Conservation (phyloP, 2,329 filamentous ascomycete species). For the Periconia digitata region DNA sequence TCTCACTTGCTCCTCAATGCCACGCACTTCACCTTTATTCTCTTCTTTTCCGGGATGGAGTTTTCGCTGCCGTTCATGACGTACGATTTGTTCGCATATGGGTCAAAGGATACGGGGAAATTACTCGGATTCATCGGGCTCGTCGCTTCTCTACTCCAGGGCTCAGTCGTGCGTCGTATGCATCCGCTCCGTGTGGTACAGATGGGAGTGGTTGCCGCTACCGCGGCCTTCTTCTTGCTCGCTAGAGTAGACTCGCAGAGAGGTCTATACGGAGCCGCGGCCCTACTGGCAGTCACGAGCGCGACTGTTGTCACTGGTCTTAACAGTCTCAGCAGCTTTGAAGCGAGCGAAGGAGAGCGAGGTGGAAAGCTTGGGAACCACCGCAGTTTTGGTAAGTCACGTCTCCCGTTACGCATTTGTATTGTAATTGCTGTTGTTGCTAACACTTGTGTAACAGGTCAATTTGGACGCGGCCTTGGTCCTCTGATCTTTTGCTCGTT, state of each 20-base stretch:
- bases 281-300: slow-evolving; percentile 82
- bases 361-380: slow-evolving; percentile 85
- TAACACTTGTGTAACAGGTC: slow-evolving; percentile 60
- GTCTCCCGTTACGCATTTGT: background rate
- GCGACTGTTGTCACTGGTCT: slow-evolving; percentile 93
- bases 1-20: slow-evolving; percentile 80
- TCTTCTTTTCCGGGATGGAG: slow-evolving; percentile 98
- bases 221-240: slow-evolving; percentile 78
- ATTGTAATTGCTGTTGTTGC: background rate
- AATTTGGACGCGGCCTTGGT: slow-evolving; percentile 83
- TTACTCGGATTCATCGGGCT: slow-evolving; percentile 90
- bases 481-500: slow-evolving; percentile 90
- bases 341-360: slow-evolving; percentile 76
- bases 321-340: slow-evolving; percentile 89
- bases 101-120: slow-evolving; percentile 76
- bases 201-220: slow-evolving; percentile 75
- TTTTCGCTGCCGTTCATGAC: slow-evolving; percentile 98
- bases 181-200: slow-evolving; percentile 79
- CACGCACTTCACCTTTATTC: slow-evolving; percentile 85
- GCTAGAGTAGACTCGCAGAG: slow-evolving; percentile 67
- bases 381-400: slow-evolving; percentile 60
- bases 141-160: slow-evolving; percentile 88
- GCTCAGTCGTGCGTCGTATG: slow-evolving; percentile 82
- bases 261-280: slow-evolving; percentile 78
- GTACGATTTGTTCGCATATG: slow-evolving; percentile 86